A percentile compares a stretch with the other conserved stretches of the same genome.
Evolutionary conservation across 495 filamentous ascomycete genomes (phyloP).

Genomic region (Xanthoparmelia taractica): DNA sequence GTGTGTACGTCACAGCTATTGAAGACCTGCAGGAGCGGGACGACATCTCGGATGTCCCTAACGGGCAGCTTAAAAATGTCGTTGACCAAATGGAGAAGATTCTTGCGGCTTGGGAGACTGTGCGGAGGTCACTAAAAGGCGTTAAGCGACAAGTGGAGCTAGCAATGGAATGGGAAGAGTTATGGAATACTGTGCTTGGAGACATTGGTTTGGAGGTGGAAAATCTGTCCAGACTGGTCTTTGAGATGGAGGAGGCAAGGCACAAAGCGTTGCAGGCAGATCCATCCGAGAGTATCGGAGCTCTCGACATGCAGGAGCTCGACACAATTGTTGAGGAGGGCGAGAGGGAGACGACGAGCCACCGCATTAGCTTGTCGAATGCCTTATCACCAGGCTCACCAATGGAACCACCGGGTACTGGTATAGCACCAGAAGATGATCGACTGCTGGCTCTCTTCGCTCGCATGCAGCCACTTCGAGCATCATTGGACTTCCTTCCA

Average conservation of each 20-base stretch:
- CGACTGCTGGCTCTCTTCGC: conserved; percentile 80
- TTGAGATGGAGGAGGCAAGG: conserved; percentile 92
- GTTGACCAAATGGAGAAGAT: conserved; percentile 84
- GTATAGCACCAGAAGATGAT: conserved; percentile 63
- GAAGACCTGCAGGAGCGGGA: conserved; percentile 75
- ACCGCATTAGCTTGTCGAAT: conserved; percentile 60
- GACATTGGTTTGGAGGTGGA: conserved; percentile 91
- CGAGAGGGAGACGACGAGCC: conserved; percentile 43
- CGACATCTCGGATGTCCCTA: conserved; percentile 63
- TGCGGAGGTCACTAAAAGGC: conserved; percentile 61
- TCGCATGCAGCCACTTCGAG: conserved; percentile 85
- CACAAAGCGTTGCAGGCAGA: conserved; percentile 61
- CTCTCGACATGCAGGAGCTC: conserved; percentile 78
- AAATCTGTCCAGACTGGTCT: conserved; percentile 70
- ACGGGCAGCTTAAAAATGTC: conserved; percentile 59
- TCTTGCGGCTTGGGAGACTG: conserved; percentile 72
- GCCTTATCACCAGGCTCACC: conserved; percentile 51
- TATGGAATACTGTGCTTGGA: conserved; percentile 87
- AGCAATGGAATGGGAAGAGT: conserved; percentile 97
- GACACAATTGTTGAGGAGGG: conserved; percentile 89
- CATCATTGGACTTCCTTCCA: conserved; percentile 92
- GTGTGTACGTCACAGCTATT: conserved; percentile 83
- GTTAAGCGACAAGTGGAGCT: conserved; percentile 89
- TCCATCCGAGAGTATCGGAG: conserved; percentile 40
- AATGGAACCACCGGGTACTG: conserved; percentile 46